Percentiles rank a stretch among this genome's conserved stretches.
Evolutionary conservation across 2,329 filamentous ascomycete species (phyloP).

Genomic region (Byssothecium circinans): DNA sequence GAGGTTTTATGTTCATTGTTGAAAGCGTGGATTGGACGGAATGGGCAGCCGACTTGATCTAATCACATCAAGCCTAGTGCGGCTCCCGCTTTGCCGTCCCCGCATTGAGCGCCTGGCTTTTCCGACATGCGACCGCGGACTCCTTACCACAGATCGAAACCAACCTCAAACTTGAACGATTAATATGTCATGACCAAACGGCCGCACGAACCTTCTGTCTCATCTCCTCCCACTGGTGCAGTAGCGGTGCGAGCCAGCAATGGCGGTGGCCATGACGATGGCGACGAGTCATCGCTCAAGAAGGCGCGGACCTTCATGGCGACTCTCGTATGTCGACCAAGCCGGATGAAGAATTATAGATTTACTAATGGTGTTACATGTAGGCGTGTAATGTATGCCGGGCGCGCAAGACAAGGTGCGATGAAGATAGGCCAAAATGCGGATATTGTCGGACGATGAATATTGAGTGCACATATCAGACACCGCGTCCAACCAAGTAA

Average conservation of each 20-base stretch:
- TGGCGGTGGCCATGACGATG: constrained; percentile 20
- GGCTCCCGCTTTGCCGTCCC: too few species aligned
- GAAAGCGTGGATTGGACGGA: too few species aligned
- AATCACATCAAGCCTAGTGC: too few species aligned
- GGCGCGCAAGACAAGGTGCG: constrained; percentile 57
- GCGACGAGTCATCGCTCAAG: constrained; percentile 32
- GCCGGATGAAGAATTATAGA: background rate
- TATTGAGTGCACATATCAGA: constrained; percentile 55
- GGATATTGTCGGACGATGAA: constrained; percentile 55
- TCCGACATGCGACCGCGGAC: too few species aligned
- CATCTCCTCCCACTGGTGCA: constrained; percentile 21
- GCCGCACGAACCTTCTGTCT: constrained; percentile 24
- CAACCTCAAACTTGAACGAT: too few species aligned
- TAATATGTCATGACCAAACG: constrained; percentile 43
- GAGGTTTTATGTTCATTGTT: too few species aligned
- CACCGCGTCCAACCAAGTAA: constrained; percentile 57
- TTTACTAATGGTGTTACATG: background rate
- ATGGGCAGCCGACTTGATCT: too few species aligned
- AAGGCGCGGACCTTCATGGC: constrained; percentile 42
- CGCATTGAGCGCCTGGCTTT: too few species aligned
- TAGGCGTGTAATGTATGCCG: constrained; percentile 58
- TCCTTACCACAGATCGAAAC: too few species aligned
- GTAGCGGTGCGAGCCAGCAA: constrained; percentile 12
- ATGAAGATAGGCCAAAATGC: constrained; percentile 56
- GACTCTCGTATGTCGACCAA: constrained; percentile 26